Base-by-base conservation (phyloP, 1,139 yeast genomes). In the Spencermartinsiella ligniputridi region DNA sequence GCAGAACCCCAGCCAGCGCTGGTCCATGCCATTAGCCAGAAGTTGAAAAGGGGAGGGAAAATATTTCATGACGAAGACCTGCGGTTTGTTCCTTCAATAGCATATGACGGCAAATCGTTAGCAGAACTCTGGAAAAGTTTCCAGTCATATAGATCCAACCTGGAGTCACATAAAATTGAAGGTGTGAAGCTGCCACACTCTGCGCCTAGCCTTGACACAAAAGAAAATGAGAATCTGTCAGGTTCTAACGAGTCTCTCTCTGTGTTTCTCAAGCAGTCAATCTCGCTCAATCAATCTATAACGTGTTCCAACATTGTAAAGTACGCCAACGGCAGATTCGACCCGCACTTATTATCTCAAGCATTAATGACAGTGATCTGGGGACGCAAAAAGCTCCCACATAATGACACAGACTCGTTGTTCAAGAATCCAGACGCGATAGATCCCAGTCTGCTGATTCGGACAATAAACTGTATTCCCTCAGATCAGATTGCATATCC, bases 301-400 rank as follows among this genome's bases (percentile, higher is more conserved):
- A 47, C 50, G n/a, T 40, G 43, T 13, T 37, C 49, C 5, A 36
- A 44, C 15, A 37, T 52, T 21, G 43, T 52, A 36, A 48, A 45
- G 20, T 35, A 34, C 6, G 45, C 47, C 8, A 36, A 42, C 12
- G 48, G 50, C 16, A 41, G 47, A 17, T 39, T 45, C 30, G 27
- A 38, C 13, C 44, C 46, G 6, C 8, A 17, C 9, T 20, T 42
- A 17, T 35, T 49, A 25, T 35, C 46, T 3, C 42, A 44, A 3
- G 50, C 47, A 2, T 39, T 49, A 8, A 34, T 38, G 30, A 13
- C 39, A 20, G 42, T 49, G 16, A 39, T 45, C 9, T 50, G 50
- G 49, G 49, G 48, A 15, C 42, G 22, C 29, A 37, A 40, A 35
- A 12, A 35, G 5, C 19, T 35, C 9, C 29, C 39, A 18, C 18